These are phyloP conservation scores for Geranium incanum DNA, from an alignment of 441 rosid species.

Conservation along the genomic window DNA sequence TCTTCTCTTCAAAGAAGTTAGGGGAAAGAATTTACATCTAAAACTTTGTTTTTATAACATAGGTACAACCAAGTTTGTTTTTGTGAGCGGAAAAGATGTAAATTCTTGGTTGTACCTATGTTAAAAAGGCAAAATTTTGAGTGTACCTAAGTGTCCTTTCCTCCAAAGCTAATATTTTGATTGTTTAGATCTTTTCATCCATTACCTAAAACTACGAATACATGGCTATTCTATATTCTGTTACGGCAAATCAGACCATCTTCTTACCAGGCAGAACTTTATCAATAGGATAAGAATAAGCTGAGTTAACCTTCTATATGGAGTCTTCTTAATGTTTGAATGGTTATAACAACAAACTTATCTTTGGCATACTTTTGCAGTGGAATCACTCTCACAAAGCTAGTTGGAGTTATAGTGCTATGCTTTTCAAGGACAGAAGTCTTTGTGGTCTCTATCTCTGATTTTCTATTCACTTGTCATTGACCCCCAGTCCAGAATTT, in stretches of 20 bases:
- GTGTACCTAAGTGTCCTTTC: too few relatives aligned
- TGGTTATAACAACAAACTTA: not conserved
- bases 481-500: not conserved
- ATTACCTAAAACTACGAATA: not conserved
- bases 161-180: not conserved
- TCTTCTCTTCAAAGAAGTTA: conserved; percentile 8
- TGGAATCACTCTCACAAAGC: conserved; percentile 91
- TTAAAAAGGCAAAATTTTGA: too few relatives aligned
- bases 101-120: too few relatives aligned
- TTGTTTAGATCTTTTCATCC: not conserved
- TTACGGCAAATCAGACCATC: not conserved
- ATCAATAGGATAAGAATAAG: not conserved
- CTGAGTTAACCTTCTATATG: not conserved
- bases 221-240: not conserved
- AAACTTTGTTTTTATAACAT: too few relatives aligned
- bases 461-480: not conserved
- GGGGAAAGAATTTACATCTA: too few relatives aligned
- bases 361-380: conserved; percentile 33
- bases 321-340: not conserved
- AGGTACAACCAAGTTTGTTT: too few relatives aligned
- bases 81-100: too few relatives aligned
- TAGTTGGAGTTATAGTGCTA: conserved; percentile 91
- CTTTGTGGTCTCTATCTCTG: conserved; percentile 60
- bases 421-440: conserved; percentile 94
- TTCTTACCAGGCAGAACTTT: too few relatives aligned